Conservation (phyloP, 768 basidiomycete species). For the Collybiopsis confluens region DNA sequence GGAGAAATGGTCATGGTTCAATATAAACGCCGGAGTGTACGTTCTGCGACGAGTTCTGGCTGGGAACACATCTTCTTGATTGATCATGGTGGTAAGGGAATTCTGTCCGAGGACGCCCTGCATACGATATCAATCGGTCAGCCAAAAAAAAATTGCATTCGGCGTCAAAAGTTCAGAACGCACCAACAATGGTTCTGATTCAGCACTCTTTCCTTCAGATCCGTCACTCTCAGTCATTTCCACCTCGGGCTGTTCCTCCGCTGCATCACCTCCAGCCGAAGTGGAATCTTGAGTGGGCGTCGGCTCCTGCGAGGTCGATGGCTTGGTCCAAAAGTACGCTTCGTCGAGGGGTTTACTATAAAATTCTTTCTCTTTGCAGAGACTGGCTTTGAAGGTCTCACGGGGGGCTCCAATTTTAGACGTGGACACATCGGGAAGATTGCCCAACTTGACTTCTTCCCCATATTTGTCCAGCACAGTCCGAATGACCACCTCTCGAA, state of each 20-base stretch:
- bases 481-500: conserved; percentile 39
- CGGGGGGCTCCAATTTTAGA: conserved; percentile 43
- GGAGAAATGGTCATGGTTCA: conserved; percentile 36
- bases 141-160: background rate
- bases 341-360: background rate
- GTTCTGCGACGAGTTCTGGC: conserved; percentile 54
- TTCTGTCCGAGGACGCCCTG: conserved; percentile 74
- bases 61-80: conserved; percentile 64
- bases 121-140: conserved; percentile 8
- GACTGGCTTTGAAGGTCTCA: conserved; percentile 39
- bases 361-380: conserved; percentile 50
- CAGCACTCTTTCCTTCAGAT: background rate
- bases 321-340: conserved; percentile 8
- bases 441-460: conserved; percentile 35
- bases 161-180: conserved; percentile 1
- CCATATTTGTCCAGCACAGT: conserved; percentile 48
- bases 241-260: background rate
- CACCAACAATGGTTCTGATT: background rate
- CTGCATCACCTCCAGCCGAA: background rate
- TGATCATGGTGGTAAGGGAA: conserved; percentile 67
- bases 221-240: background rate
- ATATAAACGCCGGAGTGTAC: conserved; percentile 36
- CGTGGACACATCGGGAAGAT: conserved; percentile 40
- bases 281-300: too few species aligned
- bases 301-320: too few species aligned